Base-by-base conservation (phyloP, 805 yeast genomes). In the Kregervanrija pseudodelftensis region DNA sequence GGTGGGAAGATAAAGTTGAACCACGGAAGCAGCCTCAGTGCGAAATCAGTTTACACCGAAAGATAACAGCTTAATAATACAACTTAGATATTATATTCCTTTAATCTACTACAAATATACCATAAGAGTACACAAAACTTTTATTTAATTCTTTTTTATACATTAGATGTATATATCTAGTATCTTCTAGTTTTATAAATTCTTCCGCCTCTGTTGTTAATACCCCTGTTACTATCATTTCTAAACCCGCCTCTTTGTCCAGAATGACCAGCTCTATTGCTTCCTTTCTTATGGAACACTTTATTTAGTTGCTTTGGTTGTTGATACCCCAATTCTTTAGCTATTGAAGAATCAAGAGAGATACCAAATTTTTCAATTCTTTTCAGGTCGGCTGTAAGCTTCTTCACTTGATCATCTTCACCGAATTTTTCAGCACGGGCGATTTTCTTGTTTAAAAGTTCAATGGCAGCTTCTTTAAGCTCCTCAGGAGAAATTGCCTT, bases 351-450 rank as follows among this genome's bases (percentile, higher is more conserved):
- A 46, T 80, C 80, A 33, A 72, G 60, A 49, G 80, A 83, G 41
- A 87, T 77, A 30, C 97, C 98, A 59, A 88, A 90, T 68, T 86
- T 88, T 60, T 82, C 82, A 50, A 89, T 78, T 59, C 95, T 77
- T 33, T 71, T 72, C 54, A 88, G 67, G 49, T 77, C 81, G 49
- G 76, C 79, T 57, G 77, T 77, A 40, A 84, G 76, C 34, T 70
- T 70, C 22, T 76, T 74, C 15, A 66, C 67, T 30, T 56, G 60
- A 11, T 67, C 66, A 42, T 81, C 88, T 49, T 72, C 75, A 16
- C 91, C 93, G 55, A 89, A 90, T 61, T 86, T 85, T 58, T 77
- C 77, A 13, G 89, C 84, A 56, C 97, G 76, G 41, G 69, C 69
- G 45, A 88, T 72, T 59, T 83, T 84, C 56, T 78, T 79, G 46